phyloP scores from a whole-genome alignment of 1,139 yeast genomes.

The Saccharomyces hybrid region DNA sequence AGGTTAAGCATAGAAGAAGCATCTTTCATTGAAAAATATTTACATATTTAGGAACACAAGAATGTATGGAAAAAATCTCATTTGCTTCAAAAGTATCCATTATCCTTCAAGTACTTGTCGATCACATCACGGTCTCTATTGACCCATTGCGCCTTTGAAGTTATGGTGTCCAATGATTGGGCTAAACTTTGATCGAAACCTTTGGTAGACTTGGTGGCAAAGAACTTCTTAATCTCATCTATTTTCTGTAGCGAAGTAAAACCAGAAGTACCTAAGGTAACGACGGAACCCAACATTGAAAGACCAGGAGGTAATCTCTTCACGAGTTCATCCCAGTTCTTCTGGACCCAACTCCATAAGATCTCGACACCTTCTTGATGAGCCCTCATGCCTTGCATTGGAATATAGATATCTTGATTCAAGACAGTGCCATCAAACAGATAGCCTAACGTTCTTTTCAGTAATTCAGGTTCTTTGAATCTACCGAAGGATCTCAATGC shows the following conservation, averaged over 20 bases:
- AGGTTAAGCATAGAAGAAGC: background rate
- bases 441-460: conserved; percentile 54
- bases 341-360: conserved; percentile 66
- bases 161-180: conserved; percentile 61
- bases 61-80: background rate
- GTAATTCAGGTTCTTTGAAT: conserved; percentile 50
- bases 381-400: conserved; percentile 63
- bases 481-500: conserved; percentile 74
- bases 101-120: conserved; percentile 43
- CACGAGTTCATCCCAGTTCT: conserved; percentile 64
- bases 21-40: background rate
- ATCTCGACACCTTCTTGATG: conserved; percentile 54
- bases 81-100: conserved; percentile 34
- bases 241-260: conserved; percentile 58
- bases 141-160: conserved; percentile 59
- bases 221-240: conserved; percentile 52
- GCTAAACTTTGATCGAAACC: conserved; percentile 71
- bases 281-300: conserved; percentile 69
- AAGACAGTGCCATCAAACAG: conserved; percentile 62
- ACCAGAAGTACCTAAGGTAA: conserved; percentile 53
- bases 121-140: conserved; percentile 53
- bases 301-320: conserved; percentile 74
- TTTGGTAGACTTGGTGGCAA: conserved; percentile 52
- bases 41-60: background rate
- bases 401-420: conserved; percentile 78